These are phyloP conservation scores for Ascodesmis nigricans DNA, from an alignment of 495 filamentous ascomycete genomes.

Conservation along the genomic window DNA sequence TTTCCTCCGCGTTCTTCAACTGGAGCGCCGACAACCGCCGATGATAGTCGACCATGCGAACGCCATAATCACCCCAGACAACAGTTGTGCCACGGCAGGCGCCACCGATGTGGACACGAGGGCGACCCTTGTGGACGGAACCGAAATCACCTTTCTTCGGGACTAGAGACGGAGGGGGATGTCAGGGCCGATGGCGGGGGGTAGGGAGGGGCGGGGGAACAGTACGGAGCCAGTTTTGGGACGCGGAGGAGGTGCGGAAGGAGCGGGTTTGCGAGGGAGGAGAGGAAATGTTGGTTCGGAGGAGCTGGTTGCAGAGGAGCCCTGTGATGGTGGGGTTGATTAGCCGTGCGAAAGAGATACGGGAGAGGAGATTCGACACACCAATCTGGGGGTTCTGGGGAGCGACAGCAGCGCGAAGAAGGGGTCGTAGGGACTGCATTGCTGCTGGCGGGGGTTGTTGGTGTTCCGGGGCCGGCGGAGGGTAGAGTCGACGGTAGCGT, in stretches of 20 bases:
- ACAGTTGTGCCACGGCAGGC: constrained; percentile 83
- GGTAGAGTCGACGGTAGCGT: too few species aligned
- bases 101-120: constrained; percentile 73
- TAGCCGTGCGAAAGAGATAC: too few species aligned
- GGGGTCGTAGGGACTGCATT: constrained; percentile 4
- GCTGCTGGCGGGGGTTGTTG: too few species aligned
- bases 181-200: constrained; percentile 1
- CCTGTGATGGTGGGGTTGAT: not conserved
- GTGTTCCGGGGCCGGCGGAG: too few species aligned
- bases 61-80: constrained; percentile 84
- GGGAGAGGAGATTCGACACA: too few species aligned
- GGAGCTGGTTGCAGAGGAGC: constrained; percentile 1
- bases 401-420: constrained; percentile 2
- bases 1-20: constrained; percentile 72
- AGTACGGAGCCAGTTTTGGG: constrained; percentile 22
- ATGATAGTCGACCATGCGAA: constrained; percentile 86
- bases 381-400: too few species aligned
- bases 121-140: constrained; percentile 82
- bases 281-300: not conserved
- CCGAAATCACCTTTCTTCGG: constrained; percentile 16
- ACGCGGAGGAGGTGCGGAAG: too few species aligned
- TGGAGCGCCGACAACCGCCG: constrained; percentile 71
- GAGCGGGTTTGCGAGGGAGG: not conserved
- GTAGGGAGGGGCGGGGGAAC: not conserved
- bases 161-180: constrained; percentile 4